These are phyloP conservation scores for Niveomyces coronatus DNA, from an alignment of 2,329 filamentous ascomycete genomes.

Conservation along the genomic window DNA sequence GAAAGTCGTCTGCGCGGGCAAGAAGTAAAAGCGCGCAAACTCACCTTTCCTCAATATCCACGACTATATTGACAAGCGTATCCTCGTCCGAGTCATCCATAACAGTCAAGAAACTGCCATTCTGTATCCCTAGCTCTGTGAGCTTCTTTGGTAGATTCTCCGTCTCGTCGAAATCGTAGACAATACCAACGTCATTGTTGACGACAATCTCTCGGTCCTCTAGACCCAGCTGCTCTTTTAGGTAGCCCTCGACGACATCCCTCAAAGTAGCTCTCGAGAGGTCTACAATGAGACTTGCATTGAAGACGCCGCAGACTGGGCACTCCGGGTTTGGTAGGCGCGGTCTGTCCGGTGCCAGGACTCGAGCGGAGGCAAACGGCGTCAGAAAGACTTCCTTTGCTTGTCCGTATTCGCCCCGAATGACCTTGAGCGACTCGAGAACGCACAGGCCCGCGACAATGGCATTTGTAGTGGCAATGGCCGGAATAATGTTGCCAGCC, in stretches of 20 bases:
- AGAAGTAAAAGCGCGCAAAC: no score
- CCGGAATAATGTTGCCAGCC: constrained; percentile 98
- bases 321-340: constrained; percentile 69
- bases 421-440: constrained; percentile 82
- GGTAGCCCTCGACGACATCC: constrained; percentile 66
- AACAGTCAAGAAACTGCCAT: constrained; percentile 69
- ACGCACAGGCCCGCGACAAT: constrained; percentile 92
- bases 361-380: constrained; percentile 47
- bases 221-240: constrained; percentile 63
- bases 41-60: constrained; percentile 56
- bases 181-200: constrained; percentile 60
- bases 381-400: constrained; percentile 81
- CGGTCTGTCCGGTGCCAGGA: constrained; percentile 47
- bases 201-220: constrained; percentile 69
- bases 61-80: constrained; percentile 68
- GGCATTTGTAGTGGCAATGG: constrained; percentile 95
- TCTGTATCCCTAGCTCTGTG: constrained; percentile 62
- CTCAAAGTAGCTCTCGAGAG: constrained; percentile 61
- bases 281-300: constrained; percentile 58
- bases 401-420: constrained; percentile 59
- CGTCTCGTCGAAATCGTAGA: constrained; percentile 84
- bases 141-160: constrained; percentile 78
- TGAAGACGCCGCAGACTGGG: constrained; percentile 68
- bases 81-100: constrained; percentile 71
- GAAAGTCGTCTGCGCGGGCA: no score